Evolutionary conservation across 768 basidiomycete species (phyloP), one percentile per base, ranked within the genome.

Genomic region (Suillus decipiens): DNA sequence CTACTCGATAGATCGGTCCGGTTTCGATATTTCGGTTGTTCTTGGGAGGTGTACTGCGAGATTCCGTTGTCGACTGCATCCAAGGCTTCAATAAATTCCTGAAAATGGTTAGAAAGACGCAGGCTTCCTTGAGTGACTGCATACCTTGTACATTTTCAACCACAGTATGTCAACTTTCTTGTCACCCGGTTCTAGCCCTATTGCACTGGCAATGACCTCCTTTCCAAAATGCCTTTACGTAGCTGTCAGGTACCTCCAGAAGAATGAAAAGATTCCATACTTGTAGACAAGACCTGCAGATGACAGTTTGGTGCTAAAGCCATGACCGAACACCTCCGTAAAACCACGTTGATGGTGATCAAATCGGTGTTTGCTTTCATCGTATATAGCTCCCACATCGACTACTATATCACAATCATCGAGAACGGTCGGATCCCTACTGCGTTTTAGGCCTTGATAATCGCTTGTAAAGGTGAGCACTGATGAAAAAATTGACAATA

Each of bases 341-440:
- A 99, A 99, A 0, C 91, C 95, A 47, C 96, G 86, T 71, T 99
- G 96, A 72, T 99, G 96, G 72, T 99, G 96, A 75, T 99, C 96
- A 74, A 94, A 99, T 43, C 90, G 84, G 60, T 89, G 85, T 61
- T 81, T 86, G 64, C 78, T 78, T 70, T 88, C 86, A 61, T 96
- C 93, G 74, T 98, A 99, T 28, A 92, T 83, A 7, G 92, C 95
- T 11, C 97, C 96, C 57, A 99, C 95, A 72, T 99, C 96, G 28
- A 99, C 94, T 36, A 99, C 92, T 71, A 99, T 95, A 73, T 95
- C 89, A 74, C 96, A 95, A 7, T 86, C 81, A 64, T 88, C 87
- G 39, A 96, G 82, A 17, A 87, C 68, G 12, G 79, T 81, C 5
- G 89, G 88, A 71, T 94, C 90, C 47, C 94, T 84, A 45, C 82